Percentiles rank a stretch among this genome's conserved stretches.
phyloP scores from a whole-genome alignment of 73 alveolate species.

The Paramecium caudatum region DNA sequence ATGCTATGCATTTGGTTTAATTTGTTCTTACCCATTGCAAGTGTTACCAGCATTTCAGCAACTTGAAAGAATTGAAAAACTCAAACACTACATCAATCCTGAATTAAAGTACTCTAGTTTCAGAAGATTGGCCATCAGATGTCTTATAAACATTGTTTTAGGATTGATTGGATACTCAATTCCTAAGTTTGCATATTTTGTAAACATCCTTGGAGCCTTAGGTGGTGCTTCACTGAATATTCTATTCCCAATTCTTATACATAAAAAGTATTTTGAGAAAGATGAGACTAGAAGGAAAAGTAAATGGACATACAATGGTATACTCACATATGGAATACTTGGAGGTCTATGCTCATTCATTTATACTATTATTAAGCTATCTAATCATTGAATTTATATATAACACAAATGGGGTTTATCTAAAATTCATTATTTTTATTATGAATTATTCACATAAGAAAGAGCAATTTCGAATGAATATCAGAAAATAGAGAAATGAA shows the following conservation, averaged over 20 bases:
- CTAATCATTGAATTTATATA: conserved; percentile 9
- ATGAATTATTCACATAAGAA: neutral
- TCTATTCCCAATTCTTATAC: neutral
- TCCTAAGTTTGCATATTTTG: conserved; percentile 60
- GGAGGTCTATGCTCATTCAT: conserved; percentile 64
- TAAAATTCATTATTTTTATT: too few relatives aligned
- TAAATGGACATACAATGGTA: neutral
- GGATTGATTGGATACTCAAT: conserved; percentile 39
- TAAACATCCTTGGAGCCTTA: conserved; percentile 24
- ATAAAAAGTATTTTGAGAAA: conserved; percentile 37
- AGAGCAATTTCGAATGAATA: neutral
- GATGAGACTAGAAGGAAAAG: neutral
- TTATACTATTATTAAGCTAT: conserved; percentile 31
- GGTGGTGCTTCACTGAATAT: conserved; percentile 60
- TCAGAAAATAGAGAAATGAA: neutral
- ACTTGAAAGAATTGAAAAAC: conserved; percentile 51
- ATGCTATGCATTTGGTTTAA: conserved; percentile 44
- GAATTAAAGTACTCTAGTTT: conserved; percentile 58
- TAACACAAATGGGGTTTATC: neutral
- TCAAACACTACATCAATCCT: conserved; percentile 53
- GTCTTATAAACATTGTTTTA: neutral
- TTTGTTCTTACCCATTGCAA: conserved; percentile 55
- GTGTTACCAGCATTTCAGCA: conserved; percentile 61
- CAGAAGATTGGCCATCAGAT: conserved; percentile 28
- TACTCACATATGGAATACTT: neutral